These are phyloP conservation scores for Globisporangium iwayamae DNA, from an alignment of 352 stramenopile species.

Conservation along the genomic window DNA sequence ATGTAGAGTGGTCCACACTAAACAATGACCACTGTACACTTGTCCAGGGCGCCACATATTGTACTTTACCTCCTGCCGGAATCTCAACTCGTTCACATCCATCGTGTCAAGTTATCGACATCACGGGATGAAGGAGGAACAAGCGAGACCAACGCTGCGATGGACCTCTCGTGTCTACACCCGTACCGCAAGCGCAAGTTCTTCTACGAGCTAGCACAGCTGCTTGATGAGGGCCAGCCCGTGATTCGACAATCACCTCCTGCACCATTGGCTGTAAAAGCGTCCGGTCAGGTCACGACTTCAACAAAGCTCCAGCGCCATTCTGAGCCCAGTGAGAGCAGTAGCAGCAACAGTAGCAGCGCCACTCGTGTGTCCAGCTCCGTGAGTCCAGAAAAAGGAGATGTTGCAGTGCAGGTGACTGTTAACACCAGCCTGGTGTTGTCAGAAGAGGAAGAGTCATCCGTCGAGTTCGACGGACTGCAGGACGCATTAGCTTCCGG, in stretches of 20 bases:
- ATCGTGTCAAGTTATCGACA: neutral
- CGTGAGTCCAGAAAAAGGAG: slow-evolving; percentile 1
- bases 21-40: neutral
- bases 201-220: slow-evolving; percentile 52
- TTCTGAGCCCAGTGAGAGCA: neutral
- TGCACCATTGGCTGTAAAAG: neutral
- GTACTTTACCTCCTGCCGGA: too few species aligned
- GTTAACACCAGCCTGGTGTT: slow-evolving; percentile 3
- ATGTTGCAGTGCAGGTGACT: neutral
- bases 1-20: neutral
- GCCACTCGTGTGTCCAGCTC: neutral
- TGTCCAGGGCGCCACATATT: too few species aligned
- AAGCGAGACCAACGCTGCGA: neutral
- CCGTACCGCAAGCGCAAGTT: slow-evolving; percentile 77
- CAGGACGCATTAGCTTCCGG: slow-evolving; percentile 11
- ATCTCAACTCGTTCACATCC: neutral
- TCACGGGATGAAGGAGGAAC: neutral
- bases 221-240: slow-evolving; percentile 41
- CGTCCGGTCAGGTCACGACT: neutral
- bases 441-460: slow-evolving; percentile 23
- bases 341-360: neutral
- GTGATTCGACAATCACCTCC: slow-evolving; percentile 33
- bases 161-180: slow-evolving; percentile 29
- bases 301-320: neutral
- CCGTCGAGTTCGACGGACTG: slow-evolving; percentile 37